Conservation (phyloP, 352 stramenopile species). For the Halophytophthora batemanensis region DNA sequence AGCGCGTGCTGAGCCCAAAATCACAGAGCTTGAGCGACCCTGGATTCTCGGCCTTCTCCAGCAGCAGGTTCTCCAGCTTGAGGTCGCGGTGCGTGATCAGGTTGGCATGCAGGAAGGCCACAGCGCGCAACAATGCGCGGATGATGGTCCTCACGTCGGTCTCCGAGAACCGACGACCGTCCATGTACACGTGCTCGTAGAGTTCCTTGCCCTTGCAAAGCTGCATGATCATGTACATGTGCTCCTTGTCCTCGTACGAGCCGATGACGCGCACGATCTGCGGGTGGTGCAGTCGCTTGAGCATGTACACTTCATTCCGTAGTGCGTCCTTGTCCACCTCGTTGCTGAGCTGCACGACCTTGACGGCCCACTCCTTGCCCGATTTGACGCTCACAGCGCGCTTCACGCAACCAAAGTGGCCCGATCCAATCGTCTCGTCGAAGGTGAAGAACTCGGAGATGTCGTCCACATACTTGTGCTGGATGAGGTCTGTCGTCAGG, state of each 20-base stretch:
- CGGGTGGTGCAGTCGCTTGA: conserved; percentile 75
- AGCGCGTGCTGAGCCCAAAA: conserved; percentile 77
- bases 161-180: conserved; percentile 58
- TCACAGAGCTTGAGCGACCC: conserved; percentile 80
- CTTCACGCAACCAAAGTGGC: conserved; percentile 73
- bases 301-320: conserved; percentile 74
- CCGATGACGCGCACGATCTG: conserved; percentile 78
- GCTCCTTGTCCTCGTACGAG: conserved; percentile 73
- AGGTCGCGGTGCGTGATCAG: conserved; percentile 79
- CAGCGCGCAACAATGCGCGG: conserved; percentile 45
- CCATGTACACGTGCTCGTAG: conserved; percentile 74
- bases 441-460: conserved; percentile 68
- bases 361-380: conserved; percentile 76
- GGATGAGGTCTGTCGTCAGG: conserved; percentile 69
- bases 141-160: conserved; percentile 68
- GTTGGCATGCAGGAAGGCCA: conserved; percentile 79
- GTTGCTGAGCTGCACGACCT: conserved; percentile 70
- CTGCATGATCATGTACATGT: conserved; percentile 89
- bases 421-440: conserved; percentile 56
- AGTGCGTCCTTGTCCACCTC: conserved; percentile 71
- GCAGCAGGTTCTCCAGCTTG: conserved; percentile 80
- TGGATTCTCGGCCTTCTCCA: conserved; percentile 60
- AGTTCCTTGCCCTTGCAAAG: conserved; percentile 81
- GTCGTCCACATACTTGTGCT: conserved; percentile 71
- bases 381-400: conserved; percentile 54